Base-by-base conservation (phyloP, 257 asterid genomes). In the Orobanche coerulescens region DNA sequence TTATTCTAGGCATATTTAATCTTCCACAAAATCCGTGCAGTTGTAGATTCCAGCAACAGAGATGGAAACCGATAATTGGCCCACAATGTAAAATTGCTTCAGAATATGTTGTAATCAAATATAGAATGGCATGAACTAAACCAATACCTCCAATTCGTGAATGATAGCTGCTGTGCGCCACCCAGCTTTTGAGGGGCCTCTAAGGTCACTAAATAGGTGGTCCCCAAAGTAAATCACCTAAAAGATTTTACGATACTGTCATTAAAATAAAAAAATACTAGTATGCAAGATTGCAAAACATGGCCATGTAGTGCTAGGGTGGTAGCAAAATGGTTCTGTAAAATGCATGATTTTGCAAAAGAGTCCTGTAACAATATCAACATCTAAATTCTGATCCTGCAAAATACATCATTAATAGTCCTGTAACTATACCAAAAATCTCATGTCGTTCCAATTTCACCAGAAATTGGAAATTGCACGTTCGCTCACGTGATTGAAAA, bases 201-300 rank as follows among this genome's bases (percentile, higher is more conserved):
- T 80, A 44, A 89, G 87, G 76, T 93, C 98, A 68, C 96, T 93
- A 78, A 93, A 93, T 25, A 93, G 80, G 79, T 93, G 98, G 68
- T 93, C 98, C 64, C 98, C 98, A 75, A 89, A 93, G 78, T 93
- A 93, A 74, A 93, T 93, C 79, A 93, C 98, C 98, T 92, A 67
- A 44, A 39, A 6, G 8, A 50, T 59, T 49, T 44, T 10, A 23
- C 18, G 36, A 22, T 12, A 61, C 43, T 31, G 40, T 68, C 67
- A 65, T 30, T 68, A 70, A 49, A 28, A 28, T 58, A 6, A 20
- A 44, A 33, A 43, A 40, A 59, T 30, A 1, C 3, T 2, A 30
- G 7, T 30, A 30, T 2, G 7, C 36, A 30, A 30, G 36, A 30
- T 30, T 7, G 7, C 36, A 30, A 30, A n/a, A 3, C 7, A 2